Evolutionary conservation across 768 basidiomycete species (phyloP), one percentile per base, ranked within the genome.

Genomic region (Wakefieldia striispora): DNA sequence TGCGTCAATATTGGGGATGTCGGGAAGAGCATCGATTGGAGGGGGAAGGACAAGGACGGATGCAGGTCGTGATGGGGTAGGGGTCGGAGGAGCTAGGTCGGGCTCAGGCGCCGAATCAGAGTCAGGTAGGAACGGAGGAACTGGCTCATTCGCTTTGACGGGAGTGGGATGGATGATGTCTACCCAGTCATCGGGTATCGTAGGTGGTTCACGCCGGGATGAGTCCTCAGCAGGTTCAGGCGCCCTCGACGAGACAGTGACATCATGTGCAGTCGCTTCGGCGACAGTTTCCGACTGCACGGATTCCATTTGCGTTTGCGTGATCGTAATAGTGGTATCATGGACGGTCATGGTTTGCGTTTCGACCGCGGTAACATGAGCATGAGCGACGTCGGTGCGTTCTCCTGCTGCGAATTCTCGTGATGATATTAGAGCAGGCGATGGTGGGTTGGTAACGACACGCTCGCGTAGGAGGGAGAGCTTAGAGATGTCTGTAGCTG

Each of bases 141-240:
- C 43, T 0, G 58, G 49, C 34, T 51, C 51, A 20, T 47, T 51
- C 2, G 50, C 12, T 21, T 20, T 53, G 29, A 52, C 26, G 11
- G 45, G 47, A 12, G 43, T 24, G 9, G 55, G 53, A 21, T 29
- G 54, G 7, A 48, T 34, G 21, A 69, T 17, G 36, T 66, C 54
- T 12, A 69, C 61, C 65, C 67, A 69, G 27, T 67, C 67, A 31
- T 67, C 65, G 13, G 61, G 57, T 55, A 61, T 58, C 17, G 26
- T 45, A 27, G 51, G 61, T 20, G 55, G 56, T 20, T 55, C 50
- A 35, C 43, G 53, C 43, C 47, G 53, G n/a, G 57, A 67, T 47
- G 44, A 39, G 11, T 60, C 57, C 9, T 55, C 49, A 1, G 54
- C 19, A 7, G 39, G 42, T 27, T 52, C 53, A 20, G 43, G 19